These are phyloP conservation scores for Papiliotrema laurentii DNA, from an alignment of 1,284 basidiomycete species.

Conservation along the genomic window DNA sequence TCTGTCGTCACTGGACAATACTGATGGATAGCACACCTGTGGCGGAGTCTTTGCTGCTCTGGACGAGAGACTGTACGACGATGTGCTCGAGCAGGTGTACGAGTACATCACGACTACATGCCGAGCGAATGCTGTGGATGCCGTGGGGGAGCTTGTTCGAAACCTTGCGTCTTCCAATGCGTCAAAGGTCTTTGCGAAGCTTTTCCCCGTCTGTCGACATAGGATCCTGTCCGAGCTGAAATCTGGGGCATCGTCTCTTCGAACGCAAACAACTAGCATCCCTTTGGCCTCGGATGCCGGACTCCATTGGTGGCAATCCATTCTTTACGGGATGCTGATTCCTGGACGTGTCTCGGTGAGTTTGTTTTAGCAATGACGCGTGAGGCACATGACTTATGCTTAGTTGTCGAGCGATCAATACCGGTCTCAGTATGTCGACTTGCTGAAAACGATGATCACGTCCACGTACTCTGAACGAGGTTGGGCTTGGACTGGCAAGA, in stretches of 20 bases:
- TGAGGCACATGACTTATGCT: slow-evolving; percentile 5
- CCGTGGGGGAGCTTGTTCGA: slow-evolving; percentile 82
- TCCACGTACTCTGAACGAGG: slow-evolving; percentile 85
- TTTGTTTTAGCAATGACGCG: slow-evolving; percentile 1
- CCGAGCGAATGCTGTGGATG: slow-evolving; percentile 82
- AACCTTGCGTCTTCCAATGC: slow-evolving; percentile 79
- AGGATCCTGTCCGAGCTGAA: slow-evolving; percentile 82
- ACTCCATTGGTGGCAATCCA: slow-evolving; percentile 71
- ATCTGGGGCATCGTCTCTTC: slow-evolving; percentile 84
- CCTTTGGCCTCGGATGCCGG: slow-evolving; percentile 85
- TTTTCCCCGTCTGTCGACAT: slow-evolving; percentile 73
- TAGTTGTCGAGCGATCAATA: slow-evolving; percentile 23
- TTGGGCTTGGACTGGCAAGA: slow-evolving; percentile 72
- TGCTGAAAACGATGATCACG: slow-evolving; percentile 67
- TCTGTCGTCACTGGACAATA: background rate
- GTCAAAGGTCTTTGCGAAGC: slow-evolving; percentile 69
- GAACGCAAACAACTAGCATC: slow-evolving; percentile 80
- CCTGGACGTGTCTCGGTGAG: slow-evolving; percentile 28
- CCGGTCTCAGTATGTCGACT: slow-evolving; percentile 50
- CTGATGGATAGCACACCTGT: slow-evolving; percentile 33
- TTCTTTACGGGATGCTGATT: slow-evolving; percentile 36
- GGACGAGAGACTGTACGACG: slow-evolving; percentile 80
- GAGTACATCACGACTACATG: slow-evolving; percentile 75
- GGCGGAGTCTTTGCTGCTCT: slow-evolving; percentile 76
- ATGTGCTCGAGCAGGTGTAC: slow-evolving; percentile 76